Conservation (phyloP, 345 rosid genomes). For the Streptanthus diversifolius region DNA sequence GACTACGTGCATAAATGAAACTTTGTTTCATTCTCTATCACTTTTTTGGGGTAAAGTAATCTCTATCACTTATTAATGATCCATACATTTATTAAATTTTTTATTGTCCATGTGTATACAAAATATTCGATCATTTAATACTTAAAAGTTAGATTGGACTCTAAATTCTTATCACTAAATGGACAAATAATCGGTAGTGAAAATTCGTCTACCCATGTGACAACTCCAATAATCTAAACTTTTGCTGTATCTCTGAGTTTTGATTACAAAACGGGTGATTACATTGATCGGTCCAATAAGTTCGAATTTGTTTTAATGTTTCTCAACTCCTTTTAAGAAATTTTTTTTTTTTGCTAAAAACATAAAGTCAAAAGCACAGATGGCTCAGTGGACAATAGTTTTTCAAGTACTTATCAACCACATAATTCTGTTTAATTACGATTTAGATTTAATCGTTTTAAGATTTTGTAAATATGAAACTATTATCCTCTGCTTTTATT, state of each 20-base stretch:
- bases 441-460: not conserved
- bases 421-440: not conserved
- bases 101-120: too few relatives aligned
- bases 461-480: not conserved
- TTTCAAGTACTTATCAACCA: not conserved
- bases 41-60: too few relatives aligned
- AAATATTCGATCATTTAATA: not conserved
- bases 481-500: not conserved
- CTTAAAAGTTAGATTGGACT: not conserved
- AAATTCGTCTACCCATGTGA: constrained; percentile 3
- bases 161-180: not conserved
- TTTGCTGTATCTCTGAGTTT: not conserved
- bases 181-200: constrained; percentile 2
- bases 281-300: not conserved
- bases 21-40: constrained; percentile 8
- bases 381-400: not conserved
- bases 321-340: not conserved
- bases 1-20: constrained; percentile 17
- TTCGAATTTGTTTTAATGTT: not conserved
- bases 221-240: not conserved
- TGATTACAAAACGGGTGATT: too few relatives aligned
- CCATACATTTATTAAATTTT: too few relatives aligned
- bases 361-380: too few relatives aligned
- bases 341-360: too few relatives aligned
- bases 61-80: constrained; percentile 19